phyloP scores from a whole-genome alignment of 2,329 filamentous ascomycete species.

The Drechslerella coelobrocha region DNA sequence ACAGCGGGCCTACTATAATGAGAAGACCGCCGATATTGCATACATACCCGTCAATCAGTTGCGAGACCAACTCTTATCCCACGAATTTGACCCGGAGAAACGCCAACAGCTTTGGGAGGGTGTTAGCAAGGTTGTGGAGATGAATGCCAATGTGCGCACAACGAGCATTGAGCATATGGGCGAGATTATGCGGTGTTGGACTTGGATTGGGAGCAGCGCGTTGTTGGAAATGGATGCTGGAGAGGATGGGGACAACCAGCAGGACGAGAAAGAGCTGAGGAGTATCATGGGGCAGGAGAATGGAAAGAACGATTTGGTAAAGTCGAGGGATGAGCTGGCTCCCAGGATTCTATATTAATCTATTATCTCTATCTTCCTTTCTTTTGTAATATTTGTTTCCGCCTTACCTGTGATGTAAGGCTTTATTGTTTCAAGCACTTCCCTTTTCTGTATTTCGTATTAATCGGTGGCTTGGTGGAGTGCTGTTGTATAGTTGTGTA shows the following conservation, averaged over 20 bases:
- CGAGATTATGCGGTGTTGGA: conserved; percentile 70
- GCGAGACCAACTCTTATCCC: conserved; percentile 85
- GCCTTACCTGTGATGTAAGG: conserved; percentile 5
- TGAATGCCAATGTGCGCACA: conserved; percentile 87
- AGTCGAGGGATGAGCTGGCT: conserved; percentile 57
- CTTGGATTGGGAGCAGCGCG: conserved; percentile 69
- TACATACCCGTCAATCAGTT: conserved; percentile 89
- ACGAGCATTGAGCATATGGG: conserved; percentile 71
- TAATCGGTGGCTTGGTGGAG: not conserved
- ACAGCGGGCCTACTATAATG: conserved; percentile 76
- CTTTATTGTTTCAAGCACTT: conserved; percentile 4
- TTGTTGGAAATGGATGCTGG: conserved; percentile 30
- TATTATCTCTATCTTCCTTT: not conserved
- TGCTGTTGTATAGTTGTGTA: too few relatives aligned
- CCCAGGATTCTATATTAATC: conserved; percentile 42
- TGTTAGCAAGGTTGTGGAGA: conserved; percentile 84
- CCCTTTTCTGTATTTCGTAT: not conserved
- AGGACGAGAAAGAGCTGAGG: conserved; percentile 38
- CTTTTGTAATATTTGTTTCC: not conserved
- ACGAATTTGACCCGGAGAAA: conserved; percentile 76
- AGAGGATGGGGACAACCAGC: conserved; percentile 20
- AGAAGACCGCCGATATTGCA: conserved; percentile 67
- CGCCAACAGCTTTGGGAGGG: conserved; percentile 83
- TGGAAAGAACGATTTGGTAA: conserved; percentile 52
- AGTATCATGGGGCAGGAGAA: conserved; percentile 35